Evolutionary conservation across 2,329 filamentous ascomycete genomes (phyloP).

Genomic region (Aspergillus hortae): DNA sequence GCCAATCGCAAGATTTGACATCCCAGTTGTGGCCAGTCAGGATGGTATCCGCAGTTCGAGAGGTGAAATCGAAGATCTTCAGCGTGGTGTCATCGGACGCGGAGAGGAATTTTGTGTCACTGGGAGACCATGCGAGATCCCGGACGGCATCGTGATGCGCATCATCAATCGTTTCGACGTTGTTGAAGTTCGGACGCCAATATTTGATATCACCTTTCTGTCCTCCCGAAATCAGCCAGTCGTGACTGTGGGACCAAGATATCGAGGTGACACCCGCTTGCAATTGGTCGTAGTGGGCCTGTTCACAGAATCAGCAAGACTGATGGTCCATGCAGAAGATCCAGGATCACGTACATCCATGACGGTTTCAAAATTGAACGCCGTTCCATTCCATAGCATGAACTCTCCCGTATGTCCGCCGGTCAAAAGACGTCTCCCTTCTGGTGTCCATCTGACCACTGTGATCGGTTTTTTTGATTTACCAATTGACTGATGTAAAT

Average conservation of each 20-base stretch:
- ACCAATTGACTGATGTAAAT: conserved; percentile 95
- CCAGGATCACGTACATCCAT: conserved; percentile 64
- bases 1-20: conserved; percentile 95
- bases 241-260: conserved; percentile 85
- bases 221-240: conserved; percentile 94
- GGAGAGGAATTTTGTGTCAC: conserved; percentile 92
- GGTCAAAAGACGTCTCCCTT: conserved; percentile 85
- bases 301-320: conserved; percentile 10
- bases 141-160: conserved; percentile 87
- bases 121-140: conserved; percentile 89
- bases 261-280: conserved; percentile 44
- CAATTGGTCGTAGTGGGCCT: conserved; percentile 69
- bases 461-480: conserved; percentile 98
- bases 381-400: conserved; percentile 96
- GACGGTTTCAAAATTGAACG: conserved; percentile 99
- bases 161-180: conserved; percentile 82
- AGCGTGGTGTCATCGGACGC: conserved; percentile 90
- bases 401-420: conserved; percentile 97
- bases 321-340: neutral
- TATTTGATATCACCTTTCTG: conserved; percentile 96
- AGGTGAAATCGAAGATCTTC: conserved; percentile 95
- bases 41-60: conserved; percentile 75
- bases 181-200: conserved; percentile 99
- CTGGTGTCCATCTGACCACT: conserved; percentile 95
- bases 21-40: conserved; percentile 97